Base-by-base conservation (phyloP, 2,329 filamentous ascomycete species). In the Helicocarpus griseus region DNA sequence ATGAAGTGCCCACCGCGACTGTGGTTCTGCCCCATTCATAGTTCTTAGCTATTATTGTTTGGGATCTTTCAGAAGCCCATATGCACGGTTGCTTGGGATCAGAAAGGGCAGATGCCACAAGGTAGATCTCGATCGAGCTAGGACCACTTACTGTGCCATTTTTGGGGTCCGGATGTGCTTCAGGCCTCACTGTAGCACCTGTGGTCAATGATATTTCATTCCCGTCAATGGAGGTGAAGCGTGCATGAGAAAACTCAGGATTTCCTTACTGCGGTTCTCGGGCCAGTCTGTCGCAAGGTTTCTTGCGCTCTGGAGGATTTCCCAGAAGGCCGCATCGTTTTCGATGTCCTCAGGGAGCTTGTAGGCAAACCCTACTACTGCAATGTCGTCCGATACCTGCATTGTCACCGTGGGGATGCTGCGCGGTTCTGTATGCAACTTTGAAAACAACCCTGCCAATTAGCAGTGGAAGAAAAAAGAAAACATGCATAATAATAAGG, bases 1-100 rank as follows among this genome's bases (percentile, higher is more conserved):
- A 57, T 36, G 28, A 58, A 58, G 46, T 58, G 56, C 13, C 52
- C 56, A 14, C 56, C 55, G n/a, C 26, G n/a, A 28, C 19, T 33
- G 21, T 48, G 8, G 22, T 8, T 35, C 46, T 48, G 19, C 38
- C 17, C n/a, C 38, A 17, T 41, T 41, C 3, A 13, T 22, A 22
- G 11, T 41, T 17, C 9, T 41, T 17, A 41, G 38, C 38, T 17
- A 22, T 41, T 22, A 14, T 11, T 41, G 9, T 41, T 41, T 19
- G 38, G n/a, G n/a, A n/a, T n/a, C n/a, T 19, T 17, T 13, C 11
- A 41, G 19, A 17, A 22, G 17, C 9, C 9, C 38, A 13, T 41
- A 17, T 41, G 38, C 38, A 41, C 38, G 38, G 11, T 22, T 41
- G 38, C 21, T 19, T 17, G 19, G 19, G 19, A 41, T 19, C 11